phyloP scores from a whole-genome alignment of 768 basidiomycete species.

The Rhodotorula diobovata region DNA sequence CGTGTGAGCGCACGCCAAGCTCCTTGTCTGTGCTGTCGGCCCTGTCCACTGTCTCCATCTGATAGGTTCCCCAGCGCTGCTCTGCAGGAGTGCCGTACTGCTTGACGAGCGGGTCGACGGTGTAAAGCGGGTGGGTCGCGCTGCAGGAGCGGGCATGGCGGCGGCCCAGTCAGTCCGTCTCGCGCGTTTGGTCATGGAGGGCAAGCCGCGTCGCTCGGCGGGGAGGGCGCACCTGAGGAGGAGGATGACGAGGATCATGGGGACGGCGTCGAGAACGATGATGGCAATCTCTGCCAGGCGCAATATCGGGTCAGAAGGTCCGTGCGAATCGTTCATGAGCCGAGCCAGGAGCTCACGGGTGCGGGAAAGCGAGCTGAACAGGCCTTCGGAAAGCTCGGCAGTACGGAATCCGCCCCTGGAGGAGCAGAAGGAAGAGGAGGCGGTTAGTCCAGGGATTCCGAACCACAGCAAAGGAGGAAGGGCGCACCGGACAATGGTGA shows the following conservation, averaged over 20 bases:
- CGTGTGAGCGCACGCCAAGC: too few species aligned
- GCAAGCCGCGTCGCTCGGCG: too few species aligned
- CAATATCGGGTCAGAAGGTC: too few species aligned
- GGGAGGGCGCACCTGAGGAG: slow-evolving; percentile 1
- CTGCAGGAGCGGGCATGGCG: too few species aligned
- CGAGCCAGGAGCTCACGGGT: not conserved
- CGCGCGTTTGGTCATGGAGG: not conserved
- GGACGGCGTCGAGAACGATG: not conserved
- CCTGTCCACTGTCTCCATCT: too few species aligned
- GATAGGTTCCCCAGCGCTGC: too few species aligned
- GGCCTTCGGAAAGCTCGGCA: slow-evolving; percentile 18
- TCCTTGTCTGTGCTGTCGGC: too few species aligned
- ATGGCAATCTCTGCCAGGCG: not conserved
- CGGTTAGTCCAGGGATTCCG: too few species aligned
- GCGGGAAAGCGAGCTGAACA: not conserved
- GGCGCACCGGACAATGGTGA: slow-evolving; percentile 14
- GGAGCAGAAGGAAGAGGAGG: not conserved
- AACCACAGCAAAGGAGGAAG: not conserved
- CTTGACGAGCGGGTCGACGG: not conserved
- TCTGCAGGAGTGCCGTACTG: too few species aligned
- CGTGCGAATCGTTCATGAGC: too few species aligned
- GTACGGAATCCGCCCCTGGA: slow-evolving; percentile 21
- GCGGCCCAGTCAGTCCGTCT: not conserved
- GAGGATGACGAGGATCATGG: slow-evolving; percentile 7
- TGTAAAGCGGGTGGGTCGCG: not conserved